Evolutionary conservation across 2,329 filamentous ascomycete genomes (phyloP), one percentile per base, ranked within the genome.

Genomic region (Drechslerella dactyloides): DNA sequence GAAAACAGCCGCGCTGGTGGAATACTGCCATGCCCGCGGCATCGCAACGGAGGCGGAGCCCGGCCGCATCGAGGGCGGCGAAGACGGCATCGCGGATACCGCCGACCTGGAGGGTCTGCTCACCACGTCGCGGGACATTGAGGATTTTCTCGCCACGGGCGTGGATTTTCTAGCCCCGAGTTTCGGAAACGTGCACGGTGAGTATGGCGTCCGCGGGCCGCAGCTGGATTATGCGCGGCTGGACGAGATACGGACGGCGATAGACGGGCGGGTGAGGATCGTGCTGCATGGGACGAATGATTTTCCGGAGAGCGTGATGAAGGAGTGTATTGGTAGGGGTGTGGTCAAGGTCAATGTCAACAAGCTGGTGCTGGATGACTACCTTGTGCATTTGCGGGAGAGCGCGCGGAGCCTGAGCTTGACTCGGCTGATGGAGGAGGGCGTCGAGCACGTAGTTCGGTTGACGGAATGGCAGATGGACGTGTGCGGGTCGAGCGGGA

Each of bases 181-280:
- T 0, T 90, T 91, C 80, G 89, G 89, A 2, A 91, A 91, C 76
- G 86, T 91, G 50, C 89, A 91, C 79, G 89, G 89, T 4, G 85
- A 87, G 75, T 91, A 91, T 79, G 88, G 88, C 0, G 83, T 85
- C 0, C 80, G 85, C 15, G 89, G 88, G 0, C 85, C 87, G 23
- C 81, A 83, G 77, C 78, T 89, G 17, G 87, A 89, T 76, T 88
- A 85, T 77, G 84, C 83, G 44, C 78, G 77, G 70, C 79, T 85
- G 1, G 77, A 80, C n/a, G 78, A 75, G 17, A 82, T 79, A 51
- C 77, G 77, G 7, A 69, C 76, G 37, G 76, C 78, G 42, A 77
- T 78, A 15, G 78, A 78, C 0, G 80, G 79, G 1, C 80, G 81
- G 19, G 83, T 84, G 0, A 73, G 79, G 75, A 82, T 81, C 78